phyloP scores from a whole-genome alignment of 2,329 filamentous ascomycete genomes.

The Aspergillus niger region DNA sequence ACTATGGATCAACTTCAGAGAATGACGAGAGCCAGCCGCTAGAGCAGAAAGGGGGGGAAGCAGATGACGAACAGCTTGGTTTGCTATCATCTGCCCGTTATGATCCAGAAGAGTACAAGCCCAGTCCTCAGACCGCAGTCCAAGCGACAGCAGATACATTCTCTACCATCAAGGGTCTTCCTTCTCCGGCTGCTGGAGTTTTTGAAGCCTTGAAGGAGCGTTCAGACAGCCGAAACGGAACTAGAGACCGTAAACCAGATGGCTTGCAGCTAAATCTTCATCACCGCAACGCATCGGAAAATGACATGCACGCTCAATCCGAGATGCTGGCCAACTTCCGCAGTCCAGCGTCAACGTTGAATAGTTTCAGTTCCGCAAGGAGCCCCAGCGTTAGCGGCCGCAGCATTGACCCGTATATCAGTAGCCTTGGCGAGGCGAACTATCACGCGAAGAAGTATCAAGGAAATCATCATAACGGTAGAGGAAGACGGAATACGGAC shows the following conservation, averaged over 20 bases:
- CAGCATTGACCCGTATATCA: constrained; percentile 81
- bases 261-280: constrained; percentile 68
- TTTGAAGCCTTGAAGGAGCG: constrained; percentile 65
- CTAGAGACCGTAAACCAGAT: constrained; percentile 75
- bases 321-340: constrained; percentile 51
- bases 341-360: constrained; percentile 40
- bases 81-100: constrained; percentile 50
- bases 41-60: constrained; percentile 28
- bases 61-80: constrained; percentile 20
- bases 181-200: constrained; percentile 67
- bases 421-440: constrained; percentile 77
- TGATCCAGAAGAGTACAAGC: constrained; percentile 43
- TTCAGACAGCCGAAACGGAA: constrained; percentile 58
- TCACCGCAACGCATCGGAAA: constrained; percentile 55
- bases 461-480: constrained; percentile 50
- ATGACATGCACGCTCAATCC: constrained; percentile 54
- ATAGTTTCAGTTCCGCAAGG: constrained; percentile 53
- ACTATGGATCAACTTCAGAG: constrained; percentile 53
- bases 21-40: constrained; percentile 37
- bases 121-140: constrained; percentile 62
- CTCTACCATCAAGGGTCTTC: constrained; percentile 60
- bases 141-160: constrained; percentile 67
- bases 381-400: constrained; percentile 63
- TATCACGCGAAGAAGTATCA: constrained; percentile 58
- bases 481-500: constrained; percentile 52